Evolutionary conservation across 192 early-diverging fungal genomes (phyloP).

Genomic region (Podila horticola): DNA sequence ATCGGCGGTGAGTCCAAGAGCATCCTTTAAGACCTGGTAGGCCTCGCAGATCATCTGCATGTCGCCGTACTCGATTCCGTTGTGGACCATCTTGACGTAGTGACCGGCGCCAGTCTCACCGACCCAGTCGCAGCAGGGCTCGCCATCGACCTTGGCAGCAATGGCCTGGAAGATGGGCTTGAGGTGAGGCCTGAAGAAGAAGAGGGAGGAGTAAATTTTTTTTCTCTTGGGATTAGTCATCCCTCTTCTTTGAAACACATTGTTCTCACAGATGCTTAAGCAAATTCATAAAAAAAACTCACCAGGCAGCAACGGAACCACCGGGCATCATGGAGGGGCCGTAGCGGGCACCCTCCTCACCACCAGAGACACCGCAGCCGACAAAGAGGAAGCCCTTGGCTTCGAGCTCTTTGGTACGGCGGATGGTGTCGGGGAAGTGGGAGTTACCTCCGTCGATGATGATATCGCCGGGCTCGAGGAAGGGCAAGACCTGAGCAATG

Average conservation of each 20-base stretch:
- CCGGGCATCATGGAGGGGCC: conserved; percentile 99
- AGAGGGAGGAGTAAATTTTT: not conserved
- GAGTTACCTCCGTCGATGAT: conserved; percentile 99
- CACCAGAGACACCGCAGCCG: conserved; percentile 97
- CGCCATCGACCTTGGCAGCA: conserved; percentile 85
- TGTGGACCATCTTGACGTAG: conserved; percentile 99
- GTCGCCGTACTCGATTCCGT: conserved; percentile 99
- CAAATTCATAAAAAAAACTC: conserved; percentile 18
- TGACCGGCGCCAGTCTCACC: conserved; percentile 97
- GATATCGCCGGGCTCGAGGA: conserved; percentile 92
- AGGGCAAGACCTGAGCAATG: conserved; percentile 88
- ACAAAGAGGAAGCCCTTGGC: conserved; percentile 94
- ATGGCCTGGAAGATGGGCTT: conserved; percentile 98
- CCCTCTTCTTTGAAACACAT: not conserved
- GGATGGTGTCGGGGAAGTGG: conserved; percentile 96
- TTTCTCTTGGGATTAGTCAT: not conserved
- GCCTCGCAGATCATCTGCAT: conserved; percentile 99
- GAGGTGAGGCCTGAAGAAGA: conserved; percentile 72
- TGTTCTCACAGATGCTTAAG: no score
- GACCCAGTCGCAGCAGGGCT: conserved; percentile 99
- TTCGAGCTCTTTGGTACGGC: conserved; percentile 89
- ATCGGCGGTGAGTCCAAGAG: conserved; percentile 81
- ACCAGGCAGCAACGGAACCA: conserved; percentile 94
- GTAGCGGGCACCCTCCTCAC: conserved; percentile 98
- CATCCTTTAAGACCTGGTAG: conserved; percentile 93